Percentiles rank a stretch among this genome's conserved stretches.
Evolutionary conservation across 805 yeast genomes (phyloP).

Genomic region (Candida loeiensis): DNA sequence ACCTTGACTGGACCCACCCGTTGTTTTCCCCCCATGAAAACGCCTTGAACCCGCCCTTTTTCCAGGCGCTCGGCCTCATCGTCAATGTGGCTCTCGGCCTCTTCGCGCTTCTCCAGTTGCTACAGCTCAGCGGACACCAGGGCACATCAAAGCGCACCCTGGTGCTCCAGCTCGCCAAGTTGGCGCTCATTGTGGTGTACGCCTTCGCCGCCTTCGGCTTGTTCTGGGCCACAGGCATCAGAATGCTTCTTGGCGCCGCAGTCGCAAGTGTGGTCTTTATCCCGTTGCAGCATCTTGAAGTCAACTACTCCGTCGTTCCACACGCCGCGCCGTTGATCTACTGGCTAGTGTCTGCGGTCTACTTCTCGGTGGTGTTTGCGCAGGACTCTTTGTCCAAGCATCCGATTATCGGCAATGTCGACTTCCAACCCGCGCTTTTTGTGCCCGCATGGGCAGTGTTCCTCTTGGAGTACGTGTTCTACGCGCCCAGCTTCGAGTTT

Average conservation of each 20-base stretch:
- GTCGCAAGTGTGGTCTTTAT: constrained; percentile 12
- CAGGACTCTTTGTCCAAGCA: constrained; percentile 22
- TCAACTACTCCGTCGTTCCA: constrained; percentile 20
- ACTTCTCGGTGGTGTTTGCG: constrained; percentile 11
- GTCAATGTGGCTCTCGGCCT: constrained; percentile 13
- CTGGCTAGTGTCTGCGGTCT: constrained; percentile 18
- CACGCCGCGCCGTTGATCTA: constrained; percentile 21
- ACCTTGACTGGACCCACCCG: constrained; percentile 15
- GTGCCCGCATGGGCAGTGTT: constrained; percentile 14
- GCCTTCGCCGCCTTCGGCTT: neutral
- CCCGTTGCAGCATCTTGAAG: constrained; percentile 24
- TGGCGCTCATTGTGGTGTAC: constrained; percentile 10
- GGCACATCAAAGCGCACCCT: constrained; percentile 15
- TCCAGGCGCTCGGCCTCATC: constrained; percentile 12
- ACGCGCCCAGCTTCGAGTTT: constrained; percentile 23
- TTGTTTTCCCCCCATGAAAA: constrained; percentile 19
- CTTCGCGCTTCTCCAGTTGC: constrained; percentile 15
- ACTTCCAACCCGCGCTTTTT: neutral
- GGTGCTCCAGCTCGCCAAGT: constrained; percentile 14
- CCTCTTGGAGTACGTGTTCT: constrained; percentile 17
- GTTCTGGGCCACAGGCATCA: neutral
- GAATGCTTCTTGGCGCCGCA: neutral
- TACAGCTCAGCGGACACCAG: constrained; percentile 11
- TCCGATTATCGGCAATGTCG: constrained; percentile 11
- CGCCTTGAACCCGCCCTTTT: constrained; percentile 23